phyloP scores from a whole-genome alignment of 208 protist species.

The Leishmania lainsoni region DNA sequence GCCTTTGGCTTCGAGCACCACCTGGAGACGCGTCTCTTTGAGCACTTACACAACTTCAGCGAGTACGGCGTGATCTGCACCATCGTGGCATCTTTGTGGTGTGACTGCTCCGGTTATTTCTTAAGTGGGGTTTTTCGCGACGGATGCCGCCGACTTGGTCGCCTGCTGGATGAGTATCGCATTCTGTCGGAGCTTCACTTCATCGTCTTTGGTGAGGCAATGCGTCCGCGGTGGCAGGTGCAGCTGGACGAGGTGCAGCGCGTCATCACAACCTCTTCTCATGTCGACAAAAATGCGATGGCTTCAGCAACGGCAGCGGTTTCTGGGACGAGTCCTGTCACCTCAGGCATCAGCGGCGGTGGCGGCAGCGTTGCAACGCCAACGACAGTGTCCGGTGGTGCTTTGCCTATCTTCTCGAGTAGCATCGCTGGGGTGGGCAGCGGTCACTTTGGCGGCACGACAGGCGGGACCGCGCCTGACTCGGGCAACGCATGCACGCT shows the following conservation, averaged over 20 bases:
- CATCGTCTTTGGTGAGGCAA: slow-evolving; percentile 79
- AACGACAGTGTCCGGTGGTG: neutral
- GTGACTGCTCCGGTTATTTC: slow-evolving; percentile 76
- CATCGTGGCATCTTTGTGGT: slow-evolving; percentile 73
- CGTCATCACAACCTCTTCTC: slow-evolving; percentile 62
- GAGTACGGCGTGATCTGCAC: slow-evolving; percentile 66
- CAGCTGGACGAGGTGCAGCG: slow-evolving; percentile 90
- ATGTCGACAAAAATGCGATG: slow-evolving; percentile 31
- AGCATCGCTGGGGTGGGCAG: neutral
- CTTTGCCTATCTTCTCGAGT: neutral
- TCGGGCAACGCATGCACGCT: neutral
- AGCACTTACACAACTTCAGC: slow-evolving; percentile 57
- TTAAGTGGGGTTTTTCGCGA: slow-evolving; percentile 56
- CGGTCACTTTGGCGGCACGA: neutral
- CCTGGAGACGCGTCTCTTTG: slow-evolving; percentile 56
- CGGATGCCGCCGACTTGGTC: slow-evolving; percentile 50
- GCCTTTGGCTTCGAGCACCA: slow-evolving; percentile 85
- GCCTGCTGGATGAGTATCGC: slow-evolving; percentile 74
- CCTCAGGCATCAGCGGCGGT: neutral
- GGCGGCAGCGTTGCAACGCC: neutral
- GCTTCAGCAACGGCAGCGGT: slow-evolving; percentile 22
- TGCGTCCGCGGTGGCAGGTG: slow-evolving; percentile 86
- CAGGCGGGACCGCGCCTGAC: neutral
- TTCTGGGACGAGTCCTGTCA: slow-evolving; percentile 9
- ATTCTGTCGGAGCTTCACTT: slow-evolving; percentile 80